phyloP scores from a whole-genome alignment of 305 asterid species.

The Fraxinus sp. region DNA sequence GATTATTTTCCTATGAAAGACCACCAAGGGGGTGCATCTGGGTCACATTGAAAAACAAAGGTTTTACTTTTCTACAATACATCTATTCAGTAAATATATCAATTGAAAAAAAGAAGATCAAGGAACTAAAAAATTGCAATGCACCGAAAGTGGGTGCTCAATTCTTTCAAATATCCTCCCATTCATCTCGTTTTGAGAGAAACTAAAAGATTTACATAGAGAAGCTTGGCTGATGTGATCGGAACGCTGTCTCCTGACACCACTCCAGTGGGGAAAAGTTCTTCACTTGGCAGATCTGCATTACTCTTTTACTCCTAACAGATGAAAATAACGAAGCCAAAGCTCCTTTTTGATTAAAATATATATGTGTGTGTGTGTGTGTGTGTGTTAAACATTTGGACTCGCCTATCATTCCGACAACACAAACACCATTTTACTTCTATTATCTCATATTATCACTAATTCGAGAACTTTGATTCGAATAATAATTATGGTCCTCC shows the following conservation, averaged over 20 bases:
- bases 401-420: slow-evolving; percentile 10
- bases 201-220: slow-evolving; percentile 11
- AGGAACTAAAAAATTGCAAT: neutral
- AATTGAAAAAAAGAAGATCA: neutral
- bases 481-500: slow-evolving; percentile 23
- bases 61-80: slow-evolving; percentile 6
- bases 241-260: neutral
- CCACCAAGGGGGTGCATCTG: slow-evolving; percentile 9
- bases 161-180: slow-evolving; percentile 20
- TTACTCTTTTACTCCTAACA: neutral
- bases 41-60: neutral
- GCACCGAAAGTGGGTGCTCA: slow-evolving; percentile 18
- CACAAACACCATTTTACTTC: slow-evolving; percentile 11
- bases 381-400: too few relatives aligned
- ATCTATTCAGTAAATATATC: slow-evolving; percentile 11
- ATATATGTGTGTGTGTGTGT: neutral
- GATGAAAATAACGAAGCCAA: slow-evolving; percentile 10
- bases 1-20: neutral
- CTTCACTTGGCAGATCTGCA: slow-evolving; percentile 1
- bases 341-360: slow-evolving; percentile 6
- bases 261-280: slow-evolving; percentile 1
- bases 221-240: slow-evolving; percentile 14
- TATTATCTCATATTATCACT: slow-evolving; percentile 18
- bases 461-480: slow-evolving; percentile 17
- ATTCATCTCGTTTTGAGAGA: slow-evolving; percentile 5